These are phyloP conservation scores for Gnomoniopsis smithogilvyi DNA, from an alignment of 2,329 filamentous ascomycete genomes.

Conservation along the genomic window DNA sequence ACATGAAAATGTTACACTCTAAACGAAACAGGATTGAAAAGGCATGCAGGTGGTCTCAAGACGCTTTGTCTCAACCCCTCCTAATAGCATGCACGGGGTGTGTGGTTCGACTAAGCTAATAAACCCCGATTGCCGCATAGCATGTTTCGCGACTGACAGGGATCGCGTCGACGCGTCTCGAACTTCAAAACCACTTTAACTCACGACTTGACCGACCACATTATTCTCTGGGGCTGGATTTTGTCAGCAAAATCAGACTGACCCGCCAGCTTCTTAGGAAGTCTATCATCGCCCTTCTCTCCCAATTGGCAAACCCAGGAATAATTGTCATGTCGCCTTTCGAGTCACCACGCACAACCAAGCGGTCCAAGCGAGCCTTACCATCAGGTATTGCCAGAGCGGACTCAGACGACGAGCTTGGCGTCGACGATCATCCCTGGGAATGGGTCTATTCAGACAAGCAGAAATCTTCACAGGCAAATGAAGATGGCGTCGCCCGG, in stretches of 20 bases:
- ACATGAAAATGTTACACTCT: too few relatives aligned
- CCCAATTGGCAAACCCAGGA: not conserved
- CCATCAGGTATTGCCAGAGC: constrained; percentile 63
- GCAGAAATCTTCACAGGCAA: constrained; percentile 7
- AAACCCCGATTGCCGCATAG: constrained; percentile 11
- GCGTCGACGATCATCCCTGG: constrained; percentile 69
- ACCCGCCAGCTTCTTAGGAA: not conserved
- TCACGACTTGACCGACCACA: not conserved
- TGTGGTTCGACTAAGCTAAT: constrained; percentile 6
- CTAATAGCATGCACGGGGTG: not conserved
- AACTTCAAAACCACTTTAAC: constrained; percentile 10
- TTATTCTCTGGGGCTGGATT: not conserved
- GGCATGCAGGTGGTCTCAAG: not conserved
- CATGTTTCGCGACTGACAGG: constrained; percentile 1
- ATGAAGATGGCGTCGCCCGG: constrained; percentile 20
- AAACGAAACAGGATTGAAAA: not conserved
- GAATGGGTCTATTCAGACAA: constrained; percentile 68
- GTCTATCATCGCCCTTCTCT: too few relatives aligned
- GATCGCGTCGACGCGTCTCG: constrained; percentile 13
- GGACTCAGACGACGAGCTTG: constrained; percentile 86
- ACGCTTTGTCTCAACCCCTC: not conserved
- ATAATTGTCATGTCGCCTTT: constrained; percentile 3
- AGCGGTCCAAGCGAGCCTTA: constrained; percentile 16
- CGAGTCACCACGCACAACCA: constrained; percentile 3
- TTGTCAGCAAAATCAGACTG: not conserved